Evolutionary conservation across 257 asterid species (phyloP).

Genomic region (Solanum arcanum): DNA sequence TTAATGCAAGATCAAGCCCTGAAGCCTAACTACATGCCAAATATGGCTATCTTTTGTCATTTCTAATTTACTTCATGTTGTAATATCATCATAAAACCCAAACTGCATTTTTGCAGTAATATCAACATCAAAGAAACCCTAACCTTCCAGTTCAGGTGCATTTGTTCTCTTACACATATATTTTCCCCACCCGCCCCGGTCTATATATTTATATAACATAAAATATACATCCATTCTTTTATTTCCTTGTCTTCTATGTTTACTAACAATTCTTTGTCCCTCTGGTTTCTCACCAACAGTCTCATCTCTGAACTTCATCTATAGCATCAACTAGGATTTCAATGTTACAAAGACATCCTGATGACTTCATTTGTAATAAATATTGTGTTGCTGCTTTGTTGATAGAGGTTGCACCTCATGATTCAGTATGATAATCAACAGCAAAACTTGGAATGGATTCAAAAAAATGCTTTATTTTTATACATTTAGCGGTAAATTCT

Average conservation of each 20-base stretch:
- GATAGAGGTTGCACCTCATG: not conserved
- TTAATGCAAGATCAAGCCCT: not conserved
- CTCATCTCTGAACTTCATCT: not conserved
- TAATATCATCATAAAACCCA: not conserved
- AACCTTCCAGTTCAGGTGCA: not conserved
- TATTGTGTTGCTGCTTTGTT: not conserved
- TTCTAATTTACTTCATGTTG: not conserved
- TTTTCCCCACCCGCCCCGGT: not conserved
- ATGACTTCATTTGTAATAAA: not conserved
- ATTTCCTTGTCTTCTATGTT: not conserved
- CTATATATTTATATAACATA: not conserved
- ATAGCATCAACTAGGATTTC: not conserved
- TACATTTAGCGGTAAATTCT: not conserved
- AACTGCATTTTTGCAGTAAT: not conserved
- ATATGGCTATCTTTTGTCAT: not conserved
- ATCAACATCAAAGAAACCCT: not conserved
- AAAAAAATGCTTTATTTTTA: not conserved
- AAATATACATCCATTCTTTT: not conserved
- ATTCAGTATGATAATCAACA: not conserved
- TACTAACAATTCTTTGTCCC: not conserved
- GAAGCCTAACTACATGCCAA: not conserved
- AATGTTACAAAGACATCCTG: not conserved
- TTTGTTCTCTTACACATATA: not conserved
- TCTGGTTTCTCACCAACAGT: not conserved
- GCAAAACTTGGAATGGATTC: not conserved